Evolutionary conservation across 371 early-diverging fungal species (phyloP).

Genomic region (Circinella minor): DNA sequence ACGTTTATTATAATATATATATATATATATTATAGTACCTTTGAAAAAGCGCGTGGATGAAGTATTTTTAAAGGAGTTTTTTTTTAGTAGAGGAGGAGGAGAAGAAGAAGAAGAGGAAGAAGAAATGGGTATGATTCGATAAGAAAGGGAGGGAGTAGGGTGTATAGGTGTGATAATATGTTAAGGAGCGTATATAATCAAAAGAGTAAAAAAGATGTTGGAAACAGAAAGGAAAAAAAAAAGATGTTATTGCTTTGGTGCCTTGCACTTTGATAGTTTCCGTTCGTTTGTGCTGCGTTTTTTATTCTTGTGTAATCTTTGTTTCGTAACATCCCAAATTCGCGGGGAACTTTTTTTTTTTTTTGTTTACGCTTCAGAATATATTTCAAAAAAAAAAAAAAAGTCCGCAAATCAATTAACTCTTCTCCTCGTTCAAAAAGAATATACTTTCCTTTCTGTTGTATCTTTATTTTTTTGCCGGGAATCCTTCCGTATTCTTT

Average conservation of each 20-base stretch:
- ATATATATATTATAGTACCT: too few species aligned
- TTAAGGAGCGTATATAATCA: slow-evolving; percentile 16
- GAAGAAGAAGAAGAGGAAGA: not conserved
- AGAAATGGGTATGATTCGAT: not conserved
- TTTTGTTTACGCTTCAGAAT: too few species aligned
- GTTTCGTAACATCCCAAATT: not conserved
- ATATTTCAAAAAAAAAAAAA: too few species aligned
- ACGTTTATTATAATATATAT: too few species aligned
- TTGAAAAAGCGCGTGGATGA: too few species aligned
- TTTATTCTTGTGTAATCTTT: slow-evolving; percentile 3
- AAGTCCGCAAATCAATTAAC: too few species aligned
- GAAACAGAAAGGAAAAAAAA: slow-evolving; percentile 2
- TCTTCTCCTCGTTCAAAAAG: too few species aligned
- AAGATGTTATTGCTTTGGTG: not conserved
- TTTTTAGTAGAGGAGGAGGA: not conserved
- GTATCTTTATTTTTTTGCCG: not conserved
- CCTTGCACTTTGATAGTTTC: not conserved
- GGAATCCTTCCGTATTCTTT: too few species aligned
- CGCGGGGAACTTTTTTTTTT: not conserved
- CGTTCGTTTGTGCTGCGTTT: not conserved
- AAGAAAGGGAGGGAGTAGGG: not conserved
- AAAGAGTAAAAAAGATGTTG: not conserved
- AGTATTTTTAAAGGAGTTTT: too few species aligned
- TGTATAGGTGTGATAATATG: not conserved
- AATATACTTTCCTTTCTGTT: not conserved